Base-by-base conservation (phyloP, 495 filamentous ascomycete genomes). In the Terfezia claveryi region DNA sequence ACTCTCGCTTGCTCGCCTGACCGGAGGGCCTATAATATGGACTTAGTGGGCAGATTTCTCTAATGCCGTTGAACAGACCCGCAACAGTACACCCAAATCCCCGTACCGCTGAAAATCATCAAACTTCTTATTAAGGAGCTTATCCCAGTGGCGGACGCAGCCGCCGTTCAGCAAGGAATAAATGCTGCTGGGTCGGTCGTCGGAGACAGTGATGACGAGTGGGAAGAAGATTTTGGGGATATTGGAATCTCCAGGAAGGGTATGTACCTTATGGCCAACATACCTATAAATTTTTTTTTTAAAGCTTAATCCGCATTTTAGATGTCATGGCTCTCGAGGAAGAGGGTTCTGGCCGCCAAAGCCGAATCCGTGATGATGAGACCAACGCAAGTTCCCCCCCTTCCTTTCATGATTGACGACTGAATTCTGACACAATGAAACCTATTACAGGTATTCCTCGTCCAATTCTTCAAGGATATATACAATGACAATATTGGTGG, bases 121-220 rank as follows among this genome's bases (percentile, higher is more conserved):
- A 98, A 98, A 71, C 82, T 98, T 8, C 76, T 98, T 0, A 79
- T 95, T 52, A 83, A 93, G 64, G 91, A 98, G 67, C 76, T 98
- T 27, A 71, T 72, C 20, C 80, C 82, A 4, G 80, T 82, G 14
- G 75, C 72, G 11, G 72, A 71, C 58, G 16, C 59, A 66, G 71
- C 73, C 12, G 76, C 80, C 11, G 73, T 75, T 36, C 76, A 75
- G 1, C 72, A 74, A 0, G 70, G 71, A 1, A 73, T 74, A 0
- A 74, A 72, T 0, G 73, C 75, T 17, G 68, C 77, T 16, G 70
- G 75, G 23, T 74, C 76, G 38, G 73, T 70, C 49, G 74, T 77
- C 7, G 78, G 78, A 23, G 77, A 82, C 36, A 77, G 77, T 49
- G 74, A 76, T 49, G 87, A 84, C 54, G 82, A 83, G 36, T 95